Base-by-base conservation (phyloP, 2,329 filamentous ascomycete species). In the Trichoderma koningii region DNA sequence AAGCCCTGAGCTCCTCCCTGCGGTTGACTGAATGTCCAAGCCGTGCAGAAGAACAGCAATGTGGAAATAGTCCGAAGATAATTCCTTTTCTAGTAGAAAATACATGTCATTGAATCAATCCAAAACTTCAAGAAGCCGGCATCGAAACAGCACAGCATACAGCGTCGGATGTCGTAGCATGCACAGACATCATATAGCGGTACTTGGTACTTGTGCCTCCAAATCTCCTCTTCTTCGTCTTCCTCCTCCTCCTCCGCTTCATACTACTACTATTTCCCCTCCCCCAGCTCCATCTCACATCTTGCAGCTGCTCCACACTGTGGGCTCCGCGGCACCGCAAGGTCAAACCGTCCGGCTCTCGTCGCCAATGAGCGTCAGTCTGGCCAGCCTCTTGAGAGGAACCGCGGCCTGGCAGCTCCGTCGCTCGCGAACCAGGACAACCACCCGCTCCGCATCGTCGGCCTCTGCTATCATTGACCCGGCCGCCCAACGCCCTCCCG, bases 391-490 rank as follows among this genome's bases (percentile, higher is more conserved):
- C 26, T 55, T 55, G 50, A 34, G 30, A 34, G 7, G 30, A 34
- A 38, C 59, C 48, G 47, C 59, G 38, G 56, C 45, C 21, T 57
- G 41, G 42, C 47, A 42, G 57, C 34, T 61, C 45, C 57, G 30
- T 51, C 47, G 28, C 52, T 44, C 21, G 9, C 34, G 14, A 17
- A 9, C 26, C 57, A 61, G 60, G 60, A 53, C 60, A 63, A 63
- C 23, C 42, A 34, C 38, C 60, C 45, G 60, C 60, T 63, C 60
- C 60, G 60, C 60, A 63, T 55, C 60, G 23, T 47, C 50, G 50
- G 41, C 41, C 23, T 42, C 15, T 50, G 5, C 17, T 62, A 63
- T 63, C 60, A 63, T 63, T 63, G 60, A 63, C 60, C 60, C 60
- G 48, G 60, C 45, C 50, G 42, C 41, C 60, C 41, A 62, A 38